These are phyloP conservation scores for Odonthalia washingtoniensis DNA, from an alignment of 31 red algal genomes.

Conservation along the genomic window DNA sequence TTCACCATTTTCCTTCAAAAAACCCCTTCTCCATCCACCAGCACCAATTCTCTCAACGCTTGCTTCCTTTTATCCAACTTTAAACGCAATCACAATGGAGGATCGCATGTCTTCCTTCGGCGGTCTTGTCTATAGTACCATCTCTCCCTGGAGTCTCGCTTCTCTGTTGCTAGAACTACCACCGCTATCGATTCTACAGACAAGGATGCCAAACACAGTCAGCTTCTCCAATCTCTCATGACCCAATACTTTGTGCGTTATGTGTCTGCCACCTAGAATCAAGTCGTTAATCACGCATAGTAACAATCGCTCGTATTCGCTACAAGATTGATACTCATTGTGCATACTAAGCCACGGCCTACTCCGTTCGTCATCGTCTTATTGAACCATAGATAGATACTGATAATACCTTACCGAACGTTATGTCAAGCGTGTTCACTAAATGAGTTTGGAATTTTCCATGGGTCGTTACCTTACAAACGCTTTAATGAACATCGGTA, in stretches of 20 bases:
- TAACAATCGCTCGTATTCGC: constrained; percentile 95
- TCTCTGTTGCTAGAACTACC: constrained; percentile 85
- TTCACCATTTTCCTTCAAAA: no score
- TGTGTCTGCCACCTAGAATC: constrained; percentile 83
- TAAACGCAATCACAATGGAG: no score
- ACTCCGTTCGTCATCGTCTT: constrained; percentile 73
- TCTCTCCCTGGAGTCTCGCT: constrained; percentile 79
- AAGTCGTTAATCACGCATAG: constrained; percentile 97
- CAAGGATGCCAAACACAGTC: constrained; percentile 76
- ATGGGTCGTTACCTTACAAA: constrained; percentile 97
- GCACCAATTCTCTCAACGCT: no score
- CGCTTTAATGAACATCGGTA: constrained; percentile 94
- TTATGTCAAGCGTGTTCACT: constrained; percentile 88
- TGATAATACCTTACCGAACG: constrained; percentile 78
- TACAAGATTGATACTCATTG: constrained; percentile 97
- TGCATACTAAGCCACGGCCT: constrained; percentile 93
- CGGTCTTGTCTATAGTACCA: constrained; percentile 84
- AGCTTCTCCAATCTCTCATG: no score
- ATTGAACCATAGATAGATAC: constrained; percentile 89
- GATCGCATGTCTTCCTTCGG: no score
- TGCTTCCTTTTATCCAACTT: no score
- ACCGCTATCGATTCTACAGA: constrained; percentile 69
- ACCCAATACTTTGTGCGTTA: constrained; percentile 98
- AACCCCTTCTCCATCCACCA: no score
- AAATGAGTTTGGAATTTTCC: constrained; percentile 96